Evolutionary conservation across 352 stramenopile genomes (phyloP), one percentile per base, ranked within the genome.

Genomic region (Hyaloperonospora brassicae): DNA sequence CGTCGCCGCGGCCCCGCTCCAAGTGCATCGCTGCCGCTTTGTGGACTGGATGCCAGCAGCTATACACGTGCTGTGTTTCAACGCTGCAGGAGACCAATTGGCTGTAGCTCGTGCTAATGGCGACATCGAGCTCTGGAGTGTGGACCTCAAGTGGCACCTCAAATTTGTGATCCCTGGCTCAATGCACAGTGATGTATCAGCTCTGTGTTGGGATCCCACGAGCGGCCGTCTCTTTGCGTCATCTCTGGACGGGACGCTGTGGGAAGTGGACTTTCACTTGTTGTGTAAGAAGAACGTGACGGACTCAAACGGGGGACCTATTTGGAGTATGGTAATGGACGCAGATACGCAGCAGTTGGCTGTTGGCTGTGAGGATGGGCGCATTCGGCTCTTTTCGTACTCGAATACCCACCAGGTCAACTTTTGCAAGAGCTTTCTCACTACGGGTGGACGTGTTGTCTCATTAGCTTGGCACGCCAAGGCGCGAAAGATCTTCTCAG

Each of bases 301-400:
- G 47, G 85, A 96, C 57, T 89, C 81, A 31, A 95, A 94, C 60
- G 87, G 87, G 31, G 87, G 89, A 1, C 73, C 87, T 30, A 77
- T 95, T 43, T 96, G 87, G 87, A 87, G 77, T 59, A 86, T 96
- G 77, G 77, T 73, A 5, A 64, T 90, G 51, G 74, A 92, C 53
- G 44, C 70, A n/a, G 51, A 63, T 9, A 61, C 62, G 9, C 68
- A 86, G 49, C 52, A 80, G 27, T 60, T 96, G 22, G 89, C 86
- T 1, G 72, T 96, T 6, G 89, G 86, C 44, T 96, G 87, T 47
- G 89, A 97, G 51, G 87, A 97, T 55, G 89, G 89, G 35, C 76
- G 83, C 60, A 82, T 96, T n/a, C 84, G 86, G 13, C 58, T 97
- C 23, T 97, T 96, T 52, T 82, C 78, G 34, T 87, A 88, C 49